Evolutionary conservation across 768 basidiomycete genomes (phyloP).

Genomic region (Leucosporidium creatinivorum): DNA sequence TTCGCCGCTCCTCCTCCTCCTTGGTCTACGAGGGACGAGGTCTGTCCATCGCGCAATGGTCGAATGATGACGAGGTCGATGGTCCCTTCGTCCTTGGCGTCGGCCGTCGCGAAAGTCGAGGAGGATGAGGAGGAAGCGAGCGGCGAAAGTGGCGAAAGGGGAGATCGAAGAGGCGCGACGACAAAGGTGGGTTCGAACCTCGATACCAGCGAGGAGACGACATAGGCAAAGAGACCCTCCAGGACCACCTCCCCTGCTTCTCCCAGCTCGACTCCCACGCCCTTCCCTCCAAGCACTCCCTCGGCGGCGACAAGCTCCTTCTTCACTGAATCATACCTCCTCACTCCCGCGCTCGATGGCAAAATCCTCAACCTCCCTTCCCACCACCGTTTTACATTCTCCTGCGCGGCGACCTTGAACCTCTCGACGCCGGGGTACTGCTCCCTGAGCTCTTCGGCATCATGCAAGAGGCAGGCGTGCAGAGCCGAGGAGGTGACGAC

Average conservation of each 20-base stretch:
- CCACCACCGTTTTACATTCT: conserved; percentile 70
- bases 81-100: too few relatives aligned
- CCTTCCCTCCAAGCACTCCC: conserved; percentile 41
- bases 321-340: neutral
- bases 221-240: conserved; percentile 72
- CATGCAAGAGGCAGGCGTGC: conserved; percentile 69
- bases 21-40: neutral
- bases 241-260: conserved; percentile 36
- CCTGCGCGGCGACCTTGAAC: conserved; percentile 74
- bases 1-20: conserved; percentile 44
- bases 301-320: neutral
- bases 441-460: conserved; percentile 62
- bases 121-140: conserved; percentile 43
- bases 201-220: conserved; percentile 75
- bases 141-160: conserved; percentile 41
- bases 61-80: conserved; percentile 73
- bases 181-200: conserved; percentile 75
- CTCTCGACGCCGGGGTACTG: conserved; percentile 69
- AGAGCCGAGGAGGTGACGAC: conserved; percentile 81
- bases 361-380: conserved; percentile 52
- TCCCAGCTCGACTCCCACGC: conserved; percentile 38
- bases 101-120: conserved; percentile 32
- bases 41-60: conserved; percentile 51
- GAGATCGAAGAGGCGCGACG: conserved; percentile 56
- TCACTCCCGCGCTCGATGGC: neutral